Evolutionary conservation across 2,329 filamentous ascomycete species (phyloP).

Genomic region (Pestalotiopsis fici): DNA sequence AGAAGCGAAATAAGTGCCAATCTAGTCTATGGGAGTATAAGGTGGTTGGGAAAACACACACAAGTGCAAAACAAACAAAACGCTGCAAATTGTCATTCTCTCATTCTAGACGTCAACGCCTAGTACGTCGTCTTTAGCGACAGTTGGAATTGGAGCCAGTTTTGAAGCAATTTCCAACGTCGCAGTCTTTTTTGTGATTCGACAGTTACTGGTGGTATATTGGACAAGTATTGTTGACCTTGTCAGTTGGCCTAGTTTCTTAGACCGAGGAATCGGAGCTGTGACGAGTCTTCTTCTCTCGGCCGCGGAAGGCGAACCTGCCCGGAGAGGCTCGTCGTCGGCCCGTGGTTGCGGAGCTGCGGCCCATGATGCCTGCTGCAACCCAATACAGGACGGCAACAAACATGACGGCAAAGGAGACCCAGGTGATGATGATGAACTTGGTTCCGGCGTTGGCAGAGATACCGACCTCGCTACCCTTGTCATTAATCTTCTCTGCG

Average conservation of each 20-base stretch:
- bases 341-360: not conserved
- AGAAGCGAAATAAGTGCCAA: not conserved
- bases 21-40: not conserved
- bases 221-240: not conserved
- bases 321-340: not conserved
- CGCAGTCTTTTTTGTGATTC: not conserved
- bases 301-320: not conserved
- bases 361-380: not conserved
- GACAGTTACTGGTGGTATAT: not conserved
- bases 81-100: not conserved
- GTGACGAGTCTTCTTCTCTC: not conserved
- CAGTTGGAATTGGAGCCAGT: not conserved
- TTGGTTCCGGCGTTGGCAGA: conserved; percentile 41
- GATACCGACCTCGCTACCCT: conserved; percentile 45
- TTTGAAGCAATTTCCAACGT: not conserved
- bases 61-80: not conserved
- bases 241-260: not conserved
- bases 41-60: not conserved
- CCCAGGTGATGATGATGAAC: conserved; percentile 49
- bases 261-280: conserved; percentile 1
- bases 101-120: not conserved
- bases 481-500: conserved; percentile 40
- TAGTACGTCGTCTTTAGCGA: not conserved
- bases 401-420: conserved; percentile 46
- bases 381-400: conserved; percentile 41